Conservation (phyloP, 495 filamentous ascomycete genomes). For the Aspergillus funiculosus region DNA sequence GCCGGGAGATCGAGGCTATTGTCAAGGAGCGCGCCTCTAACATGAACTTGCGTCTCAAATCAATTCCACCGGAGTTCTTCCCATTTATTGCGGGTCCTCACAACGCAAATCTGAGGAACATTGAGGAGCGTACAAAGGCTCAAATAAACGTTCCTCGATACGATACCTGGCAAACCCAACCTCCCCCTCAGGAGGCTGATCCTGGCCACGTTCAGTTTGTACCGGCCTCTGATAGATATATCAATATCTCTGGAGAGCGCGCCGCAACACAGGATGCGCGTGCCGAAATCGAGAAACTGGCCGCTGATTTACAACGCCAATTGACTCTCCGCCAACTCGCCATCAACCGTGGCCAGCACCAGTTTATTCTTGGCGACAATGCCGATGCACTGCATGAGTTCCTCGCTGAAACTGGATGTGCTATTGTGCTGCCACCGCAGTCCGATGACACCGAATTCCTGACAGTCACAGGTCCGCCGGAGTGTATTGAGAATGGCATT, state of each 20-base stretch:
- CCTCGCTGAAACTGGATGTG: constrained; percentile 83
- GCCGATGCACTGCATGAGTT: constrained; percentile 77
- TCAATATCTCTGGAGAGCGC: constrained; percentile 82
- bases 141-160: constrained; percentile 76
- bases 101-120: constrained; percentile 56
- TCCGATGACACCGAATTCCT: constrained; percentile 72
- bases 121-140: constrained; percentile 66
- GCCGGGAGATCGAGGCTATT: constrained; percentile 74
- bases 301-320: constrained; percentile 61
- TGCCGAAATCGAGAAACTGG: constrained; percentile 70
- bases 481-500: constrained; percentile 63
- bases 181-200: constrained; percentile 59
- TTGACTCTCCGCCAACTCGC: constrained; percentile 66
- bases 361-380: constrained; percentile 81
- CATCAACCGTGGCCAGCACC: constrained; percentile 74
- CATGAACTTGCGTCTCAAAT: constrained; percentile 67
- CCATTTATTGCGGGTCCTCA: constrained; percentile 88
- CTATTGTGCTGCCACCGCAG: constrained; percentile 67
- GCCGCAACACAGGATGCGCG: constrained; percentile 71
- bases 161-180: constrained; percentile 63
- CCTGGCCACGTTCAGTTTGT: constrained; percentile 63
- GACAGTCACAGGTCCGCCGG: constrained; percentile 73
- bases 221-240: constrained; percentile 61
- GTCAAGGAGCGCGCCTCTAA: constrained; percentile 78
- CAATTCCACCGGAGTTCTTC: constrained; percentile 86